Percentiles rank a stretch among this genome's conserved stretches.
Evolutionary conservation across 306 rosid species (phyloP).

Genomic region (Pyrus communis): DNA sequence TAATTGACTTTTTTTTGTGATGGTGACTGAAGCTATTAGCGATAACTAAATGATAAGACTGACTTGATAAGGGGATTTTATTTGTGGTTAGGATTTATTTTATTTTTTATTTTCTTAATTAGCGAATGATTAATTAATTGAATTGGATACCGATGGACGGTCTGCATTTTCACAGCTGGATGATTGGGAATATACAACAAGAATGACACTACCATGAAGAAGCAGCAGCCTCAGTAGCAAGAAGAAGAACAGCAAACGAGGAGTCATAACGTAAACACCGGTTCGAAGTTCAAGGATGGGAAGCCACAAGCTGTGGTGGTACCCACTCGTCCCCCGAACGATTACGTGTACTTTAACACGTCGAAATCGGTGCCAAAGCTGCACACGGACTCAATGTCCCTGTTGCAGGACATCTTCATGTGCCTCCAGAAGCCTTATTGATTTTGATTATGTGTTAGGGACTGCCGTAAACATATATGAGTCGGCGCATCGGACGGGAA

Average conservation of each 20-base stretch:
- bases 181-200: conserved; percentile 97
- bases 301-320: conserved; percentile 34
- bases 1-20: too few relatives aligned
- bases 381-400: conserved; percentile 94
- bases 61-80: background rate
- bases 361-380: conserved; percentile 78
- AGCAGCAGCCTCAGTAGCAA: conserved; percentile 1
- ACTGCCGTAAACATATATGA: background rate
- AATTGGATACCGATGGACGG: conserved; percentile 15
- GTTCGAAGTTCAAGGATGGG: conserved; percentile 41
- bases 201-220: conserved; percentile 62
- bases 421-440: conserved; percentile 47
- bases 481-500: conserved; percentile 34
- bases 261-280: conserved; percentile 10
- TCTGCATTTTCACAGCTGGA: conserved; percentile 66
- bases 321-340: conserved; percentile 8
- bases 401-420: conserved; percentile 82
- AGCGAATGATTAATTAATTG: background rate
- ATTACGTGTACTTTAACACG: conserved; percentile 47
- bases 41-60: too few relatives aligned
- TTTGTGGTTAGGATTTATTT: background rate
- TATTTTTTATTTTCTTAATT: background rate
- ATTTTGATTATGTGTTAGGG: background rate
- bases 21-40: too few relatives aligned
- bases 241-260: background rate